These are phyloP conservation scores for Mycosphaerelloides madeirae DNA, from an alignment of 2,329 filamentous ascomycete species.

Conservation along the genomic window DNA sequence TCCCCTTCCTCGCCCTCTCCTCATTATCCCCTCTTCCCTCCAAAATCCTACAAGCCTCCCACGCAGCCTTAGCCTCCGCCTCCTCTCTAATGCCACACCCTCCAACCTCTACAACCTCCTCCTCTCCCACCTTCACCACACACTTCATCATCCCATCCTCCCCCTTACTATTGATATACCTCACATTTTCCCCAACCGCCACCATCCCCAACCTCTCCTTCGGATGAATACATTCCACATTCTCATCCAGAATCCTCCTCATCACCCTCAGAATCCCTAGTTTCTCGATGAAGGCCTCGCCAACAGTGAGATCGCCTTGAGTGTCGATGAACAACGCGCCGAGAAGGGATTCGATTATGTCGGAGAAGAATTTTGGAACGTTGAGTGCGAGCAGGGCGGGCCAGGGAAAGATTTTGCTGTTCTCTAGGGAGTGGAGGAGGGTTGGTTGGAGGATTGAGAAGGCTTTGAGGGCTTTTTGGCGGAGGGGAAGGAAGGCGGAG, in stretches of 20 bases:
- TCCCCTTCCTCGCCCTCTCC: constrained; percentile 3
- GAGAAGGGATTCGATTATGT: constrained; percentile 74
- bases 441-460: constrained; percentile 47
- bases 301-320: constrained; percentile 55
- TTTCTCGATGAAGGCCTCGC: constrained; percentile 55
- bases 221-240: constrained; percentile 54
- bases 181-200: constrained; percentile 49
- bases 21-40: neutral
- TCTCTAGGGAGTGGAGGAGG: constrained; percentile 50
- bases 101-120: constrained; percentile 31
- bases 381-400: constrained; percentile 59
- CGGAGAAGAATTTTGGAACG: constrained; percentile 73
- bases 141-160: constrained; percentile 26
- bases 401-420: constrained; percentile 68
- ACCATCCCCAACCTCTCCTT: constrained; percentile 65
- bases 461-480: constrained; percentile 42
- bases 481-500: constrained; percentile 44
- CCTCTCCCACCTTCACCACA: constrained; percentile 33
- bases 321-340: constrained; percentile 83
- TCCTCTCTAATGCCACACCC: constrained; percentile 33
- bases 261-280: constrained; percentile 64
- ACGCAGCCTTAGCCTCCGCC: constrained; percentile 35
- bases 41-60: constrained; percentile 4
- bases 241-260: constrained; percentile 52
- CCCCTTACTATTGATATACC: constrained; percentile 42